A percentile compares a stretch with the other conserved stretches of the same genome.
These are phyloP conservation scores for Leccinum boreale DNA, from an alignment of 768 basidiomycete species.

Conservation along the genomic window DNA sequence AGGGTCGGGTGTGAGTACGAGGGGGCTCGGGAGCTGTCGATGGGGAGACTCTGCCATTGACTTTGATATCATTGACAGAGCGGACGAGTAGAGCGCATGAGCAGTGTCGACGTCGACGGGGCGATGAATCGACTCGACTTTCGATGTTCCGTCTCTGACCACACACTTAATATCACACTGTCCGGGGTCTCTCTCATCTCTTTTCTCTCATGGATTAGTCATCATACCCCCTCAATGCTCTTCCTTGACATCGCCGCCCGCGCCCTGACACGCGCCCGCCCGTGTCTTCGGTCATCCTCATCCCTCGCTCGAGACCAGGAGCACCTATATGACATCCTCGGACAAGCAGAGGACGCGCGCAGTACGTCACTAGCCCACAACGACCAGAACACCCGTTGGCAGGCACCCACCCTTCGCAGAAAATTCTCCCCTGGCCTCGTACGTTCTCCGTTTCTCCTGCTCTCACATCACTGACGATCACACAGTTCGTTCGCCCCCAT, in stretches of 20 bases:
- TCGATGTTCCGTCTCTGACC: neutral
- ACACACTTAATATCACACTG: neutral
- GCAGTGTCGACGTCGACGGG: neutral
- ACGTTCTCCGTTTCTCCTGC: neutral
- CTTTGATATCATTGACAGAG: constrained; percentile 9
- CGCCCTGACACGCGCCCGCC: constrained; percentile 5
- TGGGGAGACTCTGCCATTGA: constrained; percentile 39
- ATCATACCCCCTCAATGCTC: constrained; percentile 8
- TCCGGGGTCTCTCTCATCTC: neutral
- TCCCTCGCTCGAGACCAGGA: constrained; percentile 24
- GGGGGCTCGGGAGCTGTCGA: constrained; percentile 66
- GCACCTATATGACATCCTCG: constrained; percentile 22
- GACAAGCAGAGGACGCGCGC: constrained; percentile 22
- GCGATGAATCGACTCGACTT: neutral
- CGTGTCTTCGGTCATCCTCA: constrained; percentile 12
- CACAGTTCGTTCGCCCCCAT: constrained; percentile 47
- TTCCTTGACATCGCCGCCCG: constrained; percentile 12
- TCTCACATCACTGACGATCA: neutral
- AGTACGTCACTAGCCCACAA: constrained; percentile 10
- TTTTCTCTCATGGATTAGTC: neutral
- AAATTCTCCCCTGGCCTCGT: constrained; percentile 25
- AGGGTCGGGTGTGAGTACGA: constrained; percentile 70
- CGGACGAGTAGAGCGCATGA: constrained; percentile 7
- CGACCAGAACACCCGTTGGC: constrained; percentile 17
- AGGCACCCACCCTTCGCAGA: constrained; percentile 24